These are phyloP conservation scores for Ceratocystis lukuohia DNA, from an alignment of 2,329 filamentous ascomycete species.

Conservation along the genomic window DNA sequence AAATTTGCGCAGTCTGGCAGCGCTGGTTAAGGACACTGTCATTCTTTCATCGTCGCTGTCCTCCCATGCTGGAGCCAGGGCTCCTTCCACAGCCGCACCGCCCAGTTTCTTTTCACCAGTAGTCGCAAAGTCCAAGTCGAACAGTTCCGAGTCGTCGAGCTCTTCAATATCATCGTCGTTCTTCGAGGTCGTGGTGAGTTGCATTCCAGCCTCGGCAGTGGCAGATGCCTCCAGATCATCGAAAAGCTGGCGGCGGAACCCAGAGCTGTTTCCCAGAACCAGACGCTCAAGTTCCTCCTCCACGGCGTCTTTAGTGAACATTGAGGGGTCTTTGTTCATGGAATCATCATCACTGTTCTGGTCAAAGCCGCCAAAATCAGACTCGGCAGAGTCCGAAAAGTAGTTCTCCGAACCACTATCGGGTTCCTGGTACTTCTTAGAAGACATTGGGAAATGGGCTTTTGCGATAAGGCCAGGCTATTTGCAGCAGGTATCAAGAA, in stretches of 20 bases:
- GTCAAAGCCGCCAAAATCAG: conserved; percentile 24
- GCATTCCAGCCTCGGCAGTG: conserved; percentile 25
- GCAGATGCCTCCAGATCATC: conserved; percentile 25
- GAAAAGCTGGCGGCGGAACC: conserved; percentile 64
- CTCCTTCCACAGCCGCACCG: conserved; percentile 21
- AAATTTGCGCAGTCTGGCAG: conserved; percentile 67
- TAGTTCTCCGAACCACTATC: conserved; percentile 23
- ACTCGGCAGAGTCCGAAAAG: conserved; percentile 22
- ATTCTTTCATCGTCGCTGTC: conserved; percentile 92
- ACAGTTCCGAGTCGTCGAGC: conserved; percentile 64
- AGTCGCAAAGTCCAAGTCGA: conserved; percentile 55
- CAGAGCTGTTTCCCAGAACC: conserved; percentile 76
- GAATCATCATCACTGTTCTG: conserved; percentile 24
- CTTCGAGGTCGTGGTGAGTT: conserved; percentile 30
- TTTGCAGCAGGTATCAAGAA: not conserved
- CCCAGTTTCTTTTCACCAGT: conserved; percentile 28
- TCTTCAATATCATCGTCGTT: conserved; percentile 43
- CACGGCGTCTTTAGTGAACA: conserved; percentile 59
- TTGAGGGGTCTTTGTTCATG: conserved; percentile 19
- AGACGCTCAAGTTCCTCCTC: conserved; percentile 78
- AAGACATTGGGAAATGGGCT: conserved; percentile 8
- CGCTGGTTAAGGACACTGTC: conserved; percentile 65
- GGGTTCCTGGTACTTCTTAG: conserved; percentile 10
- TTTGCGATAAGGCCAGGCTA: not conserved
- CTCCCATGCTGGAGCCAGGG: conserved; percentile 54